Base-by-base conservation (phyloP, 2,329 filamentous ascomycete species). In the Penicillium sp. region DNA sequence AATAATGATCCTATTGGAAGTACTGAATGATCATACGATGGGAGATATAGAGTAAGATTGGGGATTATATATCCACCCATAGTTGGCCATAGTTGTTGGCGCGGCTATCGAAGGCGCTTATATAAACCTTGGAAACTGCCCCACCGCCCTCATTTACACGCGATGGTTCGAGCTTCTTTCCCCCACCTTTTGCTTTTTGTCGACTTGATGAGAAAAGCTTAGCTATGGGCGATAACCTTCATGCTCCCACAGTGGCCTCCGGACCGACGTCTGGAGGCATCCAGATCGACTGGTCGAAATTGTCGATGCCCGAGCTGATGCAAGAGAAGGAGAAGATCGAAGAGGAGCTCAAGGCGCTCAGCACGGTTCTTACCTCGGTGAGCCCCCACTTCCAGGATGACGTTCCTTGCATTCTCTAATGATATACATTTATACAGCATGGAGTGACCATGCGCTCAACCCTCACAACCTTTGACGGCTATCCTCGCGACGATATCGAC, bases 401-500 rank as follows among this genome's bases (percentile, higher is more conserved):
- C 11, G 14, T 37, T 37, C 14, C 42, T 25, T 25, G n/a, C 22
- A 23, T 44, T 44, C 4, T n/a, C 26, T 45, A 45, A 45, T 27
- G n/a, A 27, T 18, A 31, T 33, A 6, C 9, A 9, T 11, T 12
- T 31, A 2, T 45, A 45, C 15, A 97, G 92, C 93, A 97, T 79
- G 87, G 89, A 43, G 93, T 96, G 51, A 87, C 89, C 67, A 99
- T 99, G 94, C 87, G 88, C 67, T 97, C 94, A 7, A 82, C 85
- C 55, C 84, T 99, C 37, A 85, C 91, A 23, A 97, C 93, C 14
- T 84, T 86, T 58, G 94, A 97, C 75, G 94, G 94, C 46, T 99
- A 90, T 71, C 94, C 94, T 29, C 85, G 94, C 70, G 88, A 90
- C 66, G 94, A 99, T 74, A 87, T 99, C 61, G 94, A 99, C 73